Evolutionary conservation across 345 rosid genomes (phyloP), one percentile per base, ranked within the genome.

Genomic region (Euphorbia tirucalli): DNA sequence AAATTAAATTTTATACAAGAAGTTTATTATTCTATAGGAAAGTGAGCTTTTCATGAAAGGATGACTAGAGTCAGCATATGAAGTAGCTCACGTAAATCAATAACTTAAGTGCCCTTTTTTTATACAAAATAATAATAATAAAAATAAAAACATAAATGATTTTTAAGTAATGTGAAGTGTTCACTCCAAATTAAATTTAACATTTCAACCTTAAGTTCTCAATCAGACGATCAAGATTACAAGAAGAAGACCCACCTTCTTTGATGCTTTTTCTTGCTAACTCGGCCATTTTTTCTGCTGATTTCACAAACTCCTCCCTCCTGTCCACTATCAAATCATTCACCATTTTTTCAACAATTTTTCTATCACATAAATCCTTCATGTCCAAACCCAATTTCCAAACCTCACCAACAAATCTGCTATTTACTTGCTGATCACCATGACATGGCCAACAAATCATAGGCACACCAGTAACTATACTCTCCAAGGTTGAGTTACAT

Each of bases 371-470:
- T n/a, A n/a, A n/a, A n/a, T n/a, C n/a, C n/a, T n/a, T n/a, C 87
- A 87, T 84, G 68, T 90, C 93, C 55, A 86, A 58, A 24, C 98
- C 93, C 0, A 84, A 15, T 55, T 71, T 83, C 93, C 96, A 93
- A 0, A 79, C 88, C 28, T 85, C 85, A n/a, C 87, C 67, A 25
- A 82, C 80, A 48, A 79, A 78, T 77, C 96, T 78, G 11, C 94
- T 84, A 44, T 89, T 93, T 50, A 85, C 32, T 37, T 76, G 80
- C 65, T 90, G 96, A 16, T 90, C 96, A 58, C 81, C 84, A 18
- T 74, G 75, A 39, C 62, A 81, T 5, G 61, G 61, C 61, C 44
- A 56, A 56, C 61, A 56, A 10, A 56, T 19, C 57, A 52, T 52
- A n/a, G 57, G 57, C 11, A 52, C 22, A 19, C 57, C 57, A 0